Evolutionary conservation across 2,329 filamentous ascomycete species (phyloP).

Genomic region (Xylariaceae sp.): DNA sequence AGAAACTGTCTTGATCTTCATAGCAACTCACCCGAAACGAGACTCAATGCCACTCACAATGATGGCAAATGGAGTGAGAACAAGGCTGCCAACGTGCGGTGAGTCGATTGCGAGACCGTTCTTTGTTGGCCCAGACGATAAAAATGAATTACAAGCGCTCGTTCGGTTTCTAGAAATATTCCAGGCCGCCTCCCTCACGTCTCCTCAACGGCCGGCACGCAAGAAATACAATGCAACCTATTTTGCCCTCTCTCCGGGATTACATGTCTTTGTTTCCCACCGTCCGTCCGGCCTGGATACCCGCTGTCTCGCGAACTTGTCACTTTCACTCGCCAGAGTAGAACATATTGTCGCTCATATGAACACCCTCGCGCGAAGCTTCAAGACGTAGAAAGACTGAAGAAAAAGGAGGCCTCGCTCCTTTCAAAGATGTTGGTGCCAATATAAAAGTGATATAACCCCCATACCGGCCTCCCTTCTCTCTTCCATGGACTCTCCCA

Average conservation of each 20-base stretch:
- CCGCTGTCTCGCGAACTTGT: conserved; percentile 3
- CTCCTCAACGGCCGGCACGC: neutral
- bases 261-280: conserved; percentile 18
- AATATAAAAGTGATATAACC: conserved; percentile 2
- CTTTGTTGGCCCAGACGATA: conserved; percentile 25
- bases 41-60: neutral
- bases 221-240: neutral
- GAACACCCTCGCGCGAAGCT: conserved; percentile 11
- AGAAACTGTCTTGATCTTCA: conserved; percentile 13
- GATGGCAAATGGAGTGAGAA: conserved; percentile 5
- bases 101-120: conserved; percentile 9
- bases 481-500: neutral
- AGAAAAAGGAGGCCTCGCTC: conserved; percentile 4
- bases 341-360: conserved; percentile 19
- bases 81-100: conserved; percentile 5
- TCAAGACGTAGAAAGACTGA: conserved; percentile 18
- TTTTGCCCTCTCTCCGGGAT: neutral
- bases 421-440: conserved; percentile 19
- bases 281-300: neutral
- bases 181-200: conserved; percentile 9
- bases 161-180: conserved; percentile 23
- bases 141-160: conserved; percentile 20
- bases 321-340: neutral
- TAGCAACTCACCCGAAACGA: neutral
- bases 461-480: neutral